These are phyloP conservation scores for Solanum commersonii DNA, from an alignment of 257 asterid species.

Conservation along the genomic window DNA sequence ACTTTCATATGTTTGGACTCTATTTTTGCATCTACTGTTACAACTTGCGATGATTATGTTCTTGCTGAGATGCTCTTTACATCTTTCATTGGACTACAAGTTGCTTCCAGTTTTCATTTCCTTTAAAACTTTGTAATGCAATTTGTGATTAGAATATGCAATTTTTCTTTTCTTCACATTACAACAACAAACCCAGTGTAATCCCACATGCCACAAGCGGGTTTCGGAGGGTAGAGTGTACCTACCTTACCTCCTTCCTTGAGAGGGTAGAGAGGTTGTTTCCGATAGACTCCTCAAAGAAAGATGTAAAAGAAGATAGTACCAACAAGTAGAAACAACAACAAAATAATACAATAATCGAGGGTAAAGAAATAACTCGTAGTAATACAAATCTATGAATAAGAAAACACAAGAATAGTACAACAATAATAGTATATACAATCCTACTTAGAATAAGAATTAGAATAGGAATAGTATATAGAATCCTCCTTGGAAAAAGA, in stretches of 20 bases:
- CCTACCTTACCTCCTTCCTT: neutral
- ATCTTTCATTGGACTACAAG: neutral
- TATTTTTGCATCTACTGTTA: neutral
- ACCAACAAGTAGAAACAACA: neutral
- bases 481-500: neutral
- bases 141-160: neutral
- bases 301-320: neutral
- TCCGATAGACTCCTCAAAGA: neutral
- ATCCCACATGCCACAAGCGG: neutral
- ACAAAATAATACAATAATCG: neutral
- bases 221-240: neutral
- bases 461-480: neutral
- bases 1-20: neutral
- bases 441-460: neutral
- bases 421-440: neutral
- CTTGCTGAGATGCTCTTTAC: neutral
- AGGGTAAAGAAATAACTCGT: neutral
- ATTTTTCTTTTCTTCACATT: neutral
- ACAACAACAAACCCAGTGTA: neutral
- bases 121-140: neutral
- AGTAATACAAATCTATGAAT: neutral
- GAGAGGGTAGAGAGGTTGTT: neutral
- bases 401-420: neutral
- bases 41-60: neutral
- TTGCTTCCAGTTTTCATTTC: neutral